Percentiles rank a stretch among this genome's conserved stretches.
Conservation (phyloP, 306 rosid genomes). For the Hippophae tibetana region DNA sequence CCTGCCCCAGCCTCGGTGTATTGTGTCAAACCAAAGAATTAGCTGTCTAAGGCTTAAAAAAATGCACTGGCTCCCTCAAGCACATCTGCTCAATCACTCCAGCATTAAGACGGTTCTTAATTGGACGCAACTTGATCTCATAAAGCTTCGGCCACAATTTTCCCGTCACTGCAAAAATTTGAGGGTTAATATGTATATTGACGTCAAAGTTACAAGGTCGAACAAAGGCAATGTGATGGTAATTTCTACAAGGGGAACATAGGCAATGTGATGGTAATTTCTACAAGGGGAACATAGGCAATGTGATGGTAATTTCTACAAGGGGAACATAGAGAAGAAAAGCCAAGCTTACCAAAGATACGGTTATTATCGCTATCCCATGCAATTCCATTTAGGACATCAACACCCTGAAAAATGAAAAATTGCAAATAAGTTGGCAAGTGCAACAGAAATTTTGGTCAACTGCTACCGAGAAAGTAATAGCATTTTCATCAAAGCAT, state of each 20-base stretch:
- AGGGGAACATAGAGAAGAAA: too few relatives aligned
- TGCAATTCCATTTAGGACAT: conserved; percentile 90
- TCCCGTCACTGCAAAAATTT: conserved; percentile 68
- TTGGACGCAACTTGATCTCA: conserved; percentile 51
- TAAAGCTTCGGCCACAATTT: conserved; percentile 86
- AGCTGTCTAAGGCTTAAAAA: conserved; percentile 19
- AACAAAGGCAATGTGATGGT: too few relatives aligned
- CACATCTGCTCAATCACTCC: conserved; percentile 45
- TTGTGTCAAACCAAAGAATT: background rate
- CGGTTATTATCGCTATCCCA: conserved; percentile 59
- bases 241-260: too few relatives aligned
- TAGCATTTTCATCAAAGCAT: background rate
- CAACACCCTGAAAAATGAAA: conserved; percentile 32
- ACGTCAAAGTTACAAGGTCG: too few relatives aligned
- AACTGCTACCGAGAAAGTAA: background rate
- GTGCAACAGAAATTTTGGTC: background rate
- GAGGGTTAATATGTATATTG: background rate
- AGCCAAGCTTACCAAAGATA: conserved; percentile 49
- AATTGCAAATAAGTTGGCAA: conserved; percentile 11
- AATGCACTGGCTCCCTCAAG: conserved; percentile 33
- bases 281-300: too few relatives aligned
- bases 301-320: too few relatives aligned
- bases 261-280: too few relatives aligned
- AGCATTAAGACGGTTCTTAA: conserved; percentile 23
- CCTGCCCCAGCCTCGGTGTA: background rate